Conservation (phyloP, 2,329 filamentous ascomycete genomes). For the Clarireedia monteithiana region DNA sequence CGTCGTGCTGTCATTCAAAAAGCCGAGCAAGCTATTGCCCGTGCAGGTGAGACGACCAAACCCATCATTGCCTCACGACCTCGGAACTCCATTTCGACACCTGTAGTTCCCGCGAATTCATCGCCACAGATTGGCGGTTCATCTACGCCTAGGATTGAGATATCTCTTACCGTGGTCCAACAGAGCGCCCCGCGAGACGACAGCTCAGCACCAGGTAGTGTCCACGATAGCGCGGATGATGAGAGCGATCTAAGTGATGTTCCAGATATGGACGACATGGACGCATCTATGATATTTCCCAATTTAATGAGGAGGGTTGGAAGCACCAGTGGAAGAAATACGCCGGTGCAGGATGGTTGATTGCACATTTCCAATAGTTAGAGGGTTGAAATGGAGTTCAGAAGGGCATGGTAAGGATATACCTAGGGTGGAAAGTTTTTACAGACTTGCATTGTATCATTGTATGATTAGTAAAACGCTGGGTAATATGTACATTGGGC, state of each 20-base stretch:
- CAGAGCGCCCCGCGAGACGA: slow-evolving; percentile 28
- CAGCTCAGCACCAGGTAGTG: slow-evolving; percentile 30
- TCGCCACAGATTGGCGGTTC: slow-evolving; percentile 1
- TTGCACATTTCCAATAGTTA: too few relatives aligned
- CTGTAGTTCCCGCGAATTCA: slow-evolving; percentile 28
- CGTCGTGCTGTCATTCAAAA: slow-evolving; percentile 48
- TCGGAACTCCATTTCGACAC: slow-evolving; percentile 10
- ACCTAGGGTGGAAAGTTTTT: too few relatives aligned
- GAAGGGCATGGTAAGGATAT: too few relatives aligned
- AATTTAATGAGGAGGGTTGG: slow-evolving; percentile 8
- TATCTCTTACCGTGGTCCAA: slow-evolving; percentile 23
- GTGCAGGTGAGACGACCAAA: slow-evolving; percentile 29
- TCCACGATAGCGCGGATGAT: slow-evolving; percentile 45
- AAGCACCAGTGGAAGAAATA: background rate
- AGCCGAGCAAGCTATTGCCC: slow-evolving; percentile 49
- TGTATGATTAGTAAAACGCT: too few relatives aligned
- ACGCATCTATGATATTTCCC: slow-evolving; percentile 16
- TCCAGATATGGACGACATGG: slow-evolving; percentile 28
- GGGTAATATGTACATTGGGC: too few relatives aligned
- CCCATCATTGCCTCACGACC: slow-evolving; percentile 30
- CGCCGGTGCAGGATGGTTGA: background rate
- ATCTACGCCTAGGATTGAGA: slow-evolving; percentile 30
- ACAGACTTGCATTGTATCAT: too few relatives aligned
- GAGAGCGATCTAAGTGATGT: slow-evolving; percentile 47
- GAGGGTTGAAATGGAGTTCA: too few relatives aligned